A percentile compares a stretch with the other conserved stretches of the same genome.
Conservation (phyloP, 257 asterid species). For the Ophiorrhiza pumila region DNA sequence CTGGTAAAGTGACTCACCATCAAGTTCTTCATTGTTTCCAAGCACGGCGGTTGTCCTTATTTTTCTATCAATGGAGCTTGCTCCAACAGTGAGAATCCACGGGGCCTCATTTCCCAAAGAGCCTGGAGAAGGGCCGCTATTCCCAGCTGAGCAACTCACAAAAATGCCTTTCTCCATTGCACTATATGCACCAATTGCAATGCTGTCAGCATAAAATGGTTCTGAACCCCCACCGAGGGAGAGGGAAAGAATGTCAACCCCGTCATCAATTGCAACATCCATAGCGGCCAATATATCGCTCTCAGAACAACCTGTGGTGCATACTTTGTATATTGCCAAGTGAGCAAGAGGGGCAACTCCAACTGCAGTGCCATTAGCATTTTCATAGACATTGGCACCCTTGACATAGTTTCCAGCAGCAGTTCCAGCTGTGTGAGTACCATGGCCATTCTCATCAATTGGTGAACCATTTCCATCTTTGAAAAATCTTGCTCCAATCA, state of each 20-base stretch:
- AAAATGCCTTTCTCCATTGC: not conserved
- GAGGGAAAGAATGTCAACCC: slow-evolving; percentile 3
- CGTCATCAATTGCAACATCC: slow-evolving; percentile 1
- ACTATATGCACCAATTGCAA: not conserved
- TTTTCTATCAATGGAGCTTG: slow-evolving; percentile 3
- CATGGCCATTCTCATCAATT: not conserved
- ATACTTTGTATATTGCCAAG: slow-evolving; percentile 1
- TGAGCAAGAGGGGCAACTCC: slow-evolving; percentile 12
- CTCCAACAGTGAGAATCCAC: slow-evolving; percentile 4
- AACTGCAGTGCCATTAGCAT: slow-evolving; percentile 6
- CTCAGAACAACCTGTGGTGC: slow-evolving; percentile 1
- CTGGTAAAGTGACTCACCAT: not conserved
- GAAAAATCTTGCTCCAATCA: slow-evolving; percentile 13
- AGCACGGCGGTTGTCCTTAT: slow-evolving; percentile 2
- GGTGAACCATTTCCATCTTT: not conserved
- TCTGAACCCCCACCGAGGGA: not conserved
- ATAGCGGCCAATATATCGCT: not conserved
- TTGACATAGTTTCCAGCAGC: slow-evolving; percentile 3
- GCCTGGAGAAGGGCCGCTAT: not conserved
- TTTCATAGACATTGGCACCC: not conserved
- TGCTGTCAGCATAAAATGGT: not conserved
- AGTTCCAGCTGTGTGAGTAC: slow-evolving; percentile 2
- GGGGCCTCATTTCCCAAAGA: slow-evolving; percentile 6
- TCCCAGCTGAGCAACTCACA: slow-evolving; percentile 11
- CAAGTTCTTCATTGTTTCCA: not conserved